Base-by-base conservation (phyloP, 331 rosid genomes). In the Quercus lobata region DNA sequence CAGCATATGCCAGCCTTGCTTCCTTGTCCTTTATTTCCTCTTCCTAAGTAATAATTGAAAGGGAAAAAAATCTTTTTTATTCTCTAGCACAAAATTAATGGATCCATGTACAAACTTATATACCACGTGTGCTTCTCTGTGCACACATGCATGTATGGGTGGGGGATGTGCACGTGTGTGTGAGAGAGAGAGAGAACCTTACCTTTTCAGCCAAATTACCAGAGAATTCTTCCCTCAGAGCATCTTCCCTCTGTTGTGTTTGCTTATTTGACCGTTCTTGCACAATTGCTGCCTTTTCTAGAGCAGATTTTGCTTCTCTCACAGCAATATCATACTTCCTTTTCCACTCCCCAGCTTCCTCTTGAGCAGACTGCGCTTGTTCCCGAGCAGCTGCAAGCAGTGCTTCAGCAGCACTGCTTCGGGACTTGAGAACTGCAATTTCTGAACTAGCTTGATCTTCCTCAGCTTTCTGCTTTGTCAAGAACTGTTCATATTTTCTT, bases 261-360 rank as follows among this genome's bases (percentile, higher is more conserved):
- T 90, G 94, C 80, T 88, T 92, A 76, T 68, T 88, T 54, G 92
- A 73, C 74, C 93, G 98, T 75, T 96, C 99, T 83, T 90, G 97
- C 56, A 87, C 88, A 84, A 22, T 76, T 76, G 98, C 94, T 66
- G 97, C 98, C 88, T 91, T 93, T 86, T 93, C 97, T 12, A 96
- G 83, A 60, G 97, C 97, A 86, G 89, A 72, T 86, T 93, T 93
- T 75, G 98, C 94, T 60, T 93, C 99, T 85, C 94, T 87, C 69
- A 83, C 66, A n/a, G 97, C 99, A 84, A 81, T 79, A 53, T 92
- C 97, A 83, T 85, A 96, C 79, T 93, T 96, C 81, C 98, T 83
- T 76, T 96, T 93, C 99, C 99, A 96, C 83, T 93, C 97, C 80
- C 86, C 93, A 32, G 98, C 98, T 83, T 96, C 99, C 88, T 89